Evolutionary conservation across 768 basidiomycete species (phyloP), one percentile per base, ranked within the genome.

Genomic region (Cantharellus cinnabarinus): DNA sequence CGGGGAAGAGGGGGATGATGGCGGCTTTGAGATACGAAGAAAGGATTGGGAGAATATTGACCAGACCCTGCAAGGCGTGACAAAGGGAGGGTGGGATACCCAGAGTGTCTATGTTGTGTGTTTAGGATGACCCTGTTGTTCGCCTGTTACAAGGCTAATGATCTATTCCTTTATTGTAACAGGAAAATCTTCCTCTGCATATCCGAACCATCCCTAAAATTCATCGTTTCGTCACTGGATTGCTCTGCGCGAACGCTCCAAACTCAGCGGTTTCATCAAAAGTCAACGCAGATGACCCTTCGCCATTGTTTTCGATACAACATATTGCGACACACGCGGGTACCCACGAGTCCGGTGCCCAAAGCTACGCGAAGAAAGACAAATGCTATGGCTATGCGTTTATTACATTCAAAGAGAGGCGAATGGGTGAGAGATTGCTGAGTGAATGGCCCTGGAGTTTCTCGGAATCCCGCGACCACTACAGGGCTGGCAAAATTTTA

Each of bases 71-170:
- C 64, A 61, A 66, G 70, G 65, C 58, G 64, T 67, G 60, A 65
- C 75, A 65, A 67, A 66, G 7, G 74, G 79, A 7, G 60, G 56
- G 29, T 89, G 87, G 86, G 77, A 83, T 4, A 66, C 73, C 1
- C 64, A 76, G 58, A 85, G 82, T 0, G 63, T 83, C 5, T 90
- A 89, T 64, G 67, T 87, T 63, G 87, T 89, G 62, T 58, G 78
- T 71, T 51, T 50, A 20, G 29, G 51, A 7, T 29, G 20, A 29
- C 20, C 20, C 20, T 29, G 20, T 29, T 29, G 20, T 29, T 29
- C 20, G 20, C 20, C 20, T 29, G 20, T 29, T 29, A 29, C 20
- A 29, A 29, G 20, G 20, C 20, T 29, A 29, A 29, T 29, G 20
- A 29, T 29, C 20, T 29, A 29, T 29, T 29, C 20, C 20, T 29